These are phyloP conservation scores for Cladophialophora bantiana DNA, from an alignment of 2,329 filamentous ascomycete species.

Conservation along the genomic window DNA sequence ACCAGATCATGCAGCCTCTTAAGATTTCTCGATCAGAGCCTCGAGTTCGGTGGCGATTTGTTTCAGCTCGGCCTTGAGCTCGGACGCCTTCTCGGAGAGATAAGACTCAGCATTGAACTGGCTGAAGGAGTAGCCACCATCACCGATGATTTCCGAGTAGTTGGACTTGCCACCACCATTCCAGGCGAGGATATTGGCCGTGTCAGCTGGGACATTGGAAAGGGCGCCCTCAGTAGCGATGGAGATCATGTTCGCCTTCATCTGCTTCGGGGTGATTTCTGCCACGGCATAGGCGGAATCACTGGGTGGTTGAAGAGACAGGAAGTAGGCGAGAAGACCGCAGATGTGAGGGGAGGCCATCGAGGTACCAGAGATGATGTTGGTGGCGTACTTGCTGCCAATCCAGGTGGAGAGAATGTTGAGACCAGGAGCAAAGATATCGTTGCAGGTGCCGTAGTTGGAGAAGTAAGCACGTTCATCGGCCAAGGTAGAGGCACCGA, in stretches of 20 bases:
- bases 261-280: constrained; percentile 87
- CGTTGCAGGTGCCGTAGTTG: constrained; percentile 95
- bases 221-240: constrained; percentile 82
- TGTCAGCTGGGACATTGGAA: constrained; percentile 81
- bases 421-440: constrained; percentile 97
- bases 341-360: constrained; percentile 98
- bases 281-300: constrained; percentile 92
- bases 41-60: constrained; percentile 36
- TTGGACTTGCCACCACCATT: constrained; percentile 96
- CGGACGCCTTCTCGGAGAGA: constrained; percentile 58
- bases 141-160: constrained; percentile 80
- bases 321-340: constrained; percentile 96
- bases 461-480: constrained; percentile 99
- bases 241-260: constrained; percentile 86
- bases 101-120: constrained; percentile 47
- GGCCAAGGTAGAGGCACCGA: constrained; percentile 89
- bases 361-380: constrained; percentile 99
- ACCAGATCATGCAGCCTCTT: background rate
- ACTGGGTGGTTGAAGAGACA: constrained; percentile 88
- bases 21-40: constrained; percentile 37
- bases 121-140: constrained; percentile 68
- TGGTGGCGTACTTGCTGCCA: constrained; percentile 91
- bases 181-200: constrained; percentile 96
- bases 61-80: constrained; percentile 47
- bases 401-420: constrained; percentile 99